Evolutionary conservation across 305 asterid species (phyloP), one percentile per base, ranked within the genome.

Genomic region (Ilex paraguariensis): DNA sequence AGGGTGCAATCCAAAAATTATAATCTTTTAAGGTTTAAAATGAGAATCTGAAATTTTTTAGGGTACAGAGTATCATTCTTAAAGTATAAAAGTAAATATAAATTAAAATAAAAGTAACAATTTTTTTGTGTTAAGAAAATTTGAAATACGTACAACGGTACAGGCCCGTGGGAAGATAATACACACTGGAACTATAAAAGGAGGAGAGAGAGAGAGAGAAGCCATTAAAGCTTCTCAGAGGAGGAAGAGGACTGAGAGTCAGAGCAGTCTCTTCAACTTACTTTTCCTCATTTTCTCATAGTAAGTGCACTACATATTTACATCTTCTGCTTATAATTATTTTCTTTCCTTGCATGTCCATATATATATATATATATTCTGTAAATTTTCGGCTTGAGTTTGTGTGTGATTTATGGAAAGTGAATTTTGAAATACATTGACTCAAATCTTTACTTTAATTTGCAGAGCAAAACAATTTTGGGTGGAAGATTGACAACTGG

Each of bases 371-470:
- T 21, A 21, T 21, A 21, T 21, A 21, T 21, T 21, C 28, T 21
- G 28, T 21, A 21, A 21, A 21, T 21, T 21, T 17, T 21, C 28
- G 28, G 28, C 28, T 21, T 21, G 28, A 21, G 2, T 21, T 21
- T 21, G 28, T 21, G 28, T 21, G 28, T 21, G 28, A 21, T 21
- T 21, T 21, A 63, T 74, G 72, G 77, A 17, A 60, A 60, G 61
- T 71, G 63, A 58, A 31, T 66, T 75, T 68, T 54, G 57, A 66
- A 74, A 63, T 67, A 57, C 76, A 66, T 64, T 69, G 69, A 51
- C 68, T 63, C 51, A 15, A 57, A 44, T 61, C 53, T 53, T 10
- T 12, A 1, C 32, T 60, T 72, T 75, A 60, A 54, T 56, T 21
- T 21, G 1, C 8, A 57, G 60, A 17, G 5, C 58, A 55, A 28